These are phyloP conservation scores for Gastrolobium villosum DNA, from an alignment of 306 rosid species.

Conservation along the genomic window DNA sequence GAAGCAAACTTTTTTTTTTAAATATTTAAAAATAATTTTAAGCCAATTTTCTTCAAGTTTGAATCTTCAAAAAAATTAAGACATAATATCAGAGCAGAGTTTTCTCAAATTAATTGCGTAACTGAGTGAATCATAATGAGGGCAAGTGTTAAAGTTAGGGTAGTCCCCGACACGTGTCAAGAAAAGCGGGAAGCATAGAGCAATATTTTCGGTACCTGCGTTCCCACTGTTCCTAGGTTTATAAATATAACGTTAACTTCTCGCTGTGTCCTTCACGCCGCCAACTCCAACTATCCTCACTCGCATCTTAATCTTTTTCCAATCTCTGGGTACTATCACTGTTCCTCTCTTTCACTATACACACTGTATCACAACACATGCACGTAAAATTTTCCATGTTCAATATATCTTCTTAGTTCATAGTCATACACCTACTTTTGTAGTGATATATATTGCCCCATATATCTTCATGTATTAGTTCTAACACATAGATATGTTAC, in stretches of 20 bases:
- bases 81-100: no score
- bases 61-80: no score
- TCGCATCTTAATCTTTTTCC: neutral
- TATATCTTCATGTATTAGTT: neutral
- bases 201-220: no score
- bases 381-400: neutral
- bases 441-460: neutral
- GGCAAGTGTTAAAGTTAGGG: neutral
- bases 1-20: no score
- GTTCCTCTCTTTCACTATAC: neutral
- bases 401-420: neutral
- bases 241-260: neutral
- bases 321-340: constrained; percentile 37
- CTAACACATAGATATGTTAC: neutral
- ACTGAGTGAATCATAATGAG: no score
- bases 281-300: constrained; percentile 34
- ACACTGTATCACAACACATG: neutral
- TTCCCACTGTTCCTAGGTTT: neutral
- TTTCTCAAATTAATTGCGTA: neutral
- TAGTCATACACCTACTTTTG: neutral
- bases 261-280: constrained; percentile 46
- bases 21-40: no score
- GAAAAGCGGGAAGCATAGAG: no score
- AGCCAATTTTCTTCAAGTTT: no score
- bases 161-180: constrained; percentile 15